Conservation (phyloP, 345 rosid genomes). For the Populus ilicifolia region DNA sequence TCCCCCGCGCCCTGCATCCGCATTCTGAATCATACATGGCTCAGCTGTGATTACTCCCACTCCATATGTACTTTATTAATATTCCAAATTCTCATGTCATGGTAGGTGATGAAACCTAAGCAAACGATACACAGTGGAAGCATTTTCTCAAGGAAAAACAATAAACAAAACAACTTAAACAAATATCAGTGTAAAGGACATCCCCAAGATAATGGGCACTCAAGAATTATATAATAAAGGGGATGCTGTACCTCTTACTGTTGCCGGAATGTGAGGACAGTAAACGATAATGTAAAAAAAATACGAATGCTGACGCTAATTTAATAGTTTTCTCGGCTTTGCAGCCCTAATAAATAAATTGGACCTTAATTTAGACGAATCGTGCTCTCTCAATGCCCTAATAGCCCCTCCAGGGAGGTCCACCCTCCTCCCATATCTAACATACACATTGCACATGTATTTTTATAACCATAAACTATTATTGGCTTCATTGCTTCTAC, state of each 20-base stretch:
- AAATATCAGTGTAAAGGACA: neutral
- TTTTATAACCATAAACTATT: neutral
- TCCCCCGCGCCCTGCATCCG: neutral
- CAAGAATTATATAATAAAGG: neutral
- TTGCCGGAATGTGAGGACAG: neutral
- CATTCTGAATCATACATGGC: neutral
- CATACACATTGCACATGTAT: neutral
- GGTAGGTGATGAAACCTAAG: neutral
- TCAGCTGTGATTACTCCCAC: neutral
- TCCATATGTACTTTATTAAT: no score
- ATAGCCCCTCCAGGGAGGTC: constrained; percentile 4
- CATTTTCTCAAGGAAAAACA: neutral
- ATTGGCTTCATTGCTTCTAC: neutral
- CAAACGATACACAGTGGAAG: neutral
- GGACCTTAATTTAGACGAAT: neutral
- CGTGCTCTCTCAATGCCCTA: neutral
- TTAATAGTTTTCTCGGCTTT: neutral
- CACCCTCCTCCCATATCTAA: constrained; percentile 6
- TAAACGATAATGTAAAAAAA: constrained; percentile 7
- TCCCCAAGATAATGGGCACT: neutral
- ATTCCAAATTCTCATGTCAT: neutral
- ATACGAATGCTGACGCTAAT: neutral
- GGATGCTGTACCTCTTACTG: neutral
- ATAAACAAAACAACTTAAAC: neutral
- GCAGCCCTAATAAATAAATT: neutral